Evolutionary conservation across 257 asterid species (phyloP), one percentile per base, ranked within the genome.

Genomic region (Paulownia fortunei): DNA sequence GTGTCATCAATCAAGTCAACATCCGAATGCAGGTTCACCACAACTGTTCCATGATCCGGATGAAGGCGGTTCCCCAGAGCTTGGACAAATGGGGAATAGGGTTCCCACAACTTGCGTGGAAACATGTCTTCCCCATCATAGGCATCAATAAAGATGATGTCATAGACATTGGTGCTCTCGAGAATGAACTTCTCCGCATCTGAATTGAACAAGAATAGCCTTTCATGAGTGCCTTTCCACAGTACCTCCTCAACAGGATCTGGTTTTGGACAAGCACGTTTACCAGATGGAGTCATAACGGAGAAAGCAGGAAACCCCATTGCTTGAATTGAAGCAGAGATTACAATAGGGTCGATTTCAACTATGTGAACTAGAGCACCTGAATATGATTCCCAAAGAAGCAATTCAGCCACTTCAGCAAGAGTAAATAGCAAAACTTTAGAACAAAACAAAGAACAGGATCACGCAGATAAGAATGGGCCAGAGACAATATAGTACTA

Each of bases 231-330:
- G 75, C 98, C 98, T 86, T 79, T 87, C 98, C 97, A 94, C 15
- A 89, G 56, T 13, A 88, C 76, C 70, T 89, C 89, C 30, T 88
- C 85, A 3, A 85, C 60, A 2, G 81, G 87, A 24, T 79, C 71
- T 46, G 90, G 87, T 16, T 73, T 80, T 23, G 86, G 64, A 82
- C 61, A 23, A 8, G 85, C 86, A 19, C 89, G 90, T 44, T 75
- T 80, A 24, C 93, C 91, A 11, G 87, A 80, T 60, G 86, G 86
- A 27, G 90, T 78, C 83, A 82, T 84, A 26, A 90, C 81, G n/a
- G 97, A 80, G 84, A 79, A 87, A 16, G 92, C 76, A 2, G 98
- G 98, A 87, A 94, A 94, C 13, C 98, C 98, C 98, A 94, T 92
- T 60, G 97, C 97, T 85, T 82, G 82, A 5, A 79, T 79, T 34